Evolutionary conservation across 805 yeast species (phyloP).

Genomic region (Ogataea populi-albae): DNA sequence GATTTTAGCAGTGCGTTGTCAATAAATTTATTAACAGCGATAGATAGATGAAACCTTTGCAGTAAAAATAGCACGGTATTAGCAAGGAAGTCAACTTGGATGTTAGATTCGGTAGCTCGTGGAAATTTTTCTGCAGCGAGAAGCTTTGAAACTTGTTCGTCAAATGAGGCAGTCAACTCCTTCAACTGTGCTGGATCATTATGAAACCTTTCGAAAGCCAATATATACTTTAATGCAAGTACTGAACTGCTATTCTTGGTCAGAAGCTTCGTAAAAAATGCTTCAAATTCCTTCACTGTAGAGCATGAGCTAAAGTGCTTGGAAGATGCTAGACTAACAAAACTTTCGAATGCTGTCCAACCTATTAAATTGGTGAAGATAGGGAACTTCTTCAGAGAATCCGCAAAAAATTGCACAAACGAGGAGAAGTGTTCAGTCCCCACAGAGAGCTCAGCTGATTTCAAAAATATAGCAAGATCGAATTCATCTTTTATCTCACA

Average conservation of each 20-base stretch:
- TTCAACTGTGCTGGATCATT: background rate
- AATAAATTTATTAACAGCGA: constrained; percentile 27
- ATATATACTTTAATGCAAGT: constrained; percentile 13
- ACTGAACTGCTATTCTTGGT: constrained; percentile 6
- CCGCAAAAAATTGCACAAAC: constrained; percentile 14
- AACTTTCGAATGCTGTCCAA: constrained; percentile 20
- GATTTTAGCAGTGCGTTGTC: constrained; percentile 39
- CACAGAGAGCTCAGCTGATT: constrained; percentile 6
- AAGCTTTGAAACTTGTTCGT: constrained; percentile 8
- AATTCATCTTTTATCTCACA: constrained; percentile 1
- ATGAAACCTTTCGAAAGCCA: constrained; percentile 18
- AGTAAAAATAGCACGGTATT: constrained; percentile 25
- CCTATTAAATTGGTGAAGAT: constrained; percentile 22
- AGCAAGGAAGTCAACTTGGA: constrained; percentile 33
- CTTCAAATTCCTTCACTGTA: constrained; percentile 6
- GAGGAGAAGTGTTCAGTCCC: constrained; percentile 6
- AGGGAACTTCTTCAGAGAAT: constrained; percentile 17
- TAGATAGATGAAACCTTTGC: constrained; percentile 8
- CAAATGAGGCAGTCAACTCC: constrained; percentile 7
- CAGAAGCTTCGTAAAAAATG: constrained; percentile 7
- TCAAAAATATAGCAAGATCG: constrained; percentile 10
- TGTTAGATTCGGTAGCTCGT: constrained; percentile 36
- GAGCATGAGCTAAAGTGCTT: constrained; percentile 4
- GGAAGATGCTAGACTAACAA: constrained; percentile 7
- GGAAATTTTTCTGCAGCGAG: constrained; percentile 40